phyloP scores from a whole-genome alignment of 805 yeast species.

The Jamesozyma gamospora region DNA sequence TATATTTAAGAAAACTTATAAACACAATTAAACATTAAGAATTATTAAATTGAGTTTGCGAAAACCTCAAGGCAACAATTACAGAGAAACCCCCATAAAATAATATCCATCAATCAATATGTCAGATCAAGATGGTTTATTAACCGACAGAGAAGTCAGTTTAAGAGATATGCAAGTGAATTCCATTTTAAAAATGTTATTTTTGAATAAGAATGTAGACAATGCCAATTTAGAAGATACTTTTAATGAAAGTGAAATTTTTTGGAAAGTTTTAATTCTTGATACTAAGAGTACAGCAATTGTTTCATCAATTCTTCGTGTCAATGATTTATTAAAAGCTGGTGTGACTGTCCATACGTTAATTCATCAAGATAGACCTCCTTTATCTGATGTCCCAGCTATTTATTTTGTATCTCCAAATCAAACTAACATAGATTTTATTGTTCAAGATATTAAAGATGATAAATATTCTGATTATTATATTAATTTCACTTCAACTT shows the following conservation, averaged over 20 bases:
- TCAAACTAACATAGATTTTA: constrained; percentile 55
- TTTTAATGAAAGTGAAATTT: constrained; percentile 51
- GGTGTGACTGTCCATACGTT: constrained; percentile 88
- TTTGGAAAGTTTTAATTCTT: constrained; percentile 86
- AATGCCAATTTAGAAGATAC: constrained; percentile 44
- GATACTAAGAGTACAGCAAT: constrained; percentile 77
- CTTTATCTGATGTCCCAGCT: constrained; percentile 90
- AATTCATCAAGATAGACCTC: constrained; percentile 61
- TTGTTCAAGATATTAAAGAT: constrained; percentile 60
- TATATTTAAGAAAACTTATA: too few species aligned
- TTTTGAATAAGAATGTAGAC: constrained; percentile 57
- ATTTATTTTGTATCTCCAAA: constrained; percentile 89
- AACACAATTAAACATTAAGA: too few species aligned
- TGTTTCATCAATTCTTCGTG: constrained; percentile 83
- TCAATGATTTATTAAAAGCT: constrained; percentile 77
- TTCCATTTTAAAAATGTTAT: constrained; percentile 71
- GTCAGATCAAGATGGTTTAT: not conserved
- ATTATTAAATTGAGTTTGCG: too few species aligned
- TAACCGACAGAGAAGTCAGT: constrained; percentile 10
- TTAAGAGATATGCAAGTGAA: constrained; percentile 35
- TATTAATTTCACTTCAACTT: constrained; percentile 76
- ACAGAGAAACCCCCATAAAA: too few species aligned
- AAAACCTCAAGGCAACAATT: too few species aligned
- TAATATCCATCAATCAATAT: too few species aligned
- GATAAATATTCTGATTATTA: constrained; percentile 74